Base-by-base conservation (phyloP, 192 early-diverging fungal genomes). In the Phlyctochytrium arcticum region DNA sequence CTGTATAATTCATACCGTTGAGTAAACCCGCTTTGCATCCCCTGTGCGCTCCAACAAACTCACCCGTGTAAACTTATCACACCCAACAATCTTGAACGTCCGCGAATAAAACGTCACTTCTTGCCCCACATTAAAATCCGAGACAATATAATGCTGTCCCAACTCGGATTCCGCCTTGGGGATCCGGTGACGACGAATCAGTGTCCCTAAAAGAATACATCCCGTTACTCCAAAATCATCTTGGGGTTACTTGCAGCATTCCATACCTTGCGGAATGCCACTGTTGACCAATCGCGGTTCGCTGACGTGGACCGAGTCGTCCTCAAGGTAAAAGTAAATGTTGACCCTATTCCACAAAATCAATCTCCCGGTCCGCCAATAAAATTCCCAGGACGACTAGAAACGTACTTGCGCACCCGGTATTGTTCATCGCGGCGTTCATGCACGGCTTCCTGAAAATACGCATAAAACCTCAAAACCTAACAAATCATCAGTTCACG, bases 271-370 rank as follows among this genome's bases (percentile, higher is more conserved):
- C 26, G 80, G 80, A 58, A 85, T 86, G 4, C 82, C 85, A 57
- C 78, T 81, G 68, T 85, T 82, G 2, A 65, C 62, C 29, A 67
- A 70, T 48, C 75, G 75, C 3, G 85, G 85, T 70, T 86, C 85
- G 67, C 74, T 81, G 27, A 86, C 85, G 39, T 82, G 75, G 21
- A 86, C 80, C 5, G 85, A 78, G 55, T 85, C 80, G 67, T 86
- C 85, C 65, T 86, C 82, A 23, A 84, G 69, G 48, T 81, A 85
- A 60, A 80, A 85, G 60, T 81, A 80, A 26, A 85, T 79, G 59
- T 81, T 80, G 46, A 83, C 83, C 54, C 80, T 81, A 24, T 6
- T 21, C 7, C 36, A 23, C 33, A 31, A 58, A 15, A 5, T 1
- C 54, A 19, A 32, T 29, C 44, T 36, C 5, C 37, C 42, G 32